A percentile compares a stretch with the other conserved stretches of the same genome.
Conservation (phyloP, 768 basidiomycete genomes). For the Xerocomellus intermedius region DNA sequence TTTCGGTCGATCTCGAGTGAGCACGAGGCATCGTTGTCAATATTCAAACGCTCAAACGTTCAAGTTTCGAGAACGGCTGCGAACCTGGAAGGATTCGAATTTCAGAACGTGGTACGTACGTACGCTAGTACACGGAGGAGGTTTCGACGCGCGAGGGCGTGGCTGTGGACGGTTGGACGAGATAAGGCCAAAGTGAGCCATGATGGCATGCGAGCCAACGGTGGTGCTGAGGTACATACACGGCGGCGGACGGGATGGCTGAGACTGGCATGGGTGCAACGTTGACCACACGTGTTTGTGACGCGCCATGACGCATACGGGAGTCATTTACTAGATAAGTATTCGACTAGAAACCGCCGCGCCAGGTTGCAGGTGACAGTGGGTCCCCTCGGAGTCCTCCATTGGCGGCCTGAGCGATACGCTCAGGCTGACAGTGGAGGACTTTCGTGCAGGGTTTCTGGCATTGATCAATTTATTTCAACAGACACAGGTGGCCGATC, state of each 20-base stretch:
- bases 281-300: conserved; percentile 20
- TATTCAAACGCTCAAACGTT: background rate
- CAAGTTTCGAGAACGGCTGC: background rate
- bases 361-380: too few species aligned
- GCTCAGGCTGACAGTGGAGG: too few species aligned
- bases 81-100: background rate
- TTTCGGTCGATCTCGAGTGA: background rate
- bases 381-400: background rate
- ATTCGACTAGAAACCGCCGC: background rate
- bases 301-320: conserved; percentile 5
- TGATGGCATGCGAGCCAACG: background rate
- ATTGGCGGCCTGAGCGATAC: background rate
- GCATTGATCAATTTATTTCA: background rate
- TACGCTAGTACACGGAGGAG: background rate
- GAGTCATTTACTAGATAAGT: background rate
- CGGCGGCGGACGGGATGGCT: background rate
- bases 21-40: background rate
- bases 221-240: too few species aligned
- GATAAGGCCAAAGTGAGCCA: background rate
- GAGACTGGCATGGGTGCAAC: conserved; percentile 4
- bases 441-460: background rate
- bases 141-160: too few species aligned
- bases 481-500: background rate
- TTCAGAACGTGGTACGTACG: background rate
- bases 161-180: background rate